A percentile compares a stretch with the other conserved stretches of the same genome.
Conservation (phyloP, 1,139 yeast species). For the Debaryomyces udenii region DNA sequence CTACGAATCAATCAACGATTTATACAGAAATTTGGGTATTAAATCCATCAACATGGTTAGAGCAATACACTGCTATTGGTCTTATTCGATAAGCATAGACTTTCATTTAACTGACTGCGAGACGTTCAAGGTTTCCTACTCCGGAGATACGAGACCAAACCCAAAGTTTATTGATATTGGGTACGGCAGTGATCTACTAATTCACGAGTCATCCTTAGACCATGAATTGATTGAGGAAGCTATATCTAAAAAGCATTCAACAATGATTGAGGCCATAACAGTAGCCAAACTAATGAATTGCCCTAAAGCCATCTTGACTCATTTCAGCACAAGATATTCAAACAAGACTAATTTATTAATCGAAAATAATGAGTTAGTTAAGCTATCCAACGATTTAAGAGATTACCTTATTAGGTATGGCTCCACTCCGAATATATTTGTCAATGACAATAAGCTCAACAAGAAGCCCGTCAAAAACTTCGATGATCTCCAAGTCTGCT, state of each 20-base stretch:
- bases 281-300: conserved; percentile 76
- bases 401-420: conserved; percentile 29
- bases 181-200: conserved; percentile 66
- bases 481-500: conserved; percentile 39
- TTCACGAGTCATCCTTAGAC: conserved; percentile 93
- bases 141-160: conserved; percentile 95
- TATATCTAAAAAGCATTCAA: conserved; percentile 79
- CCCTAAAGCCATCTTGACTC: conserved; percentile 74
- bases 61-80: conserved; percentile 84
- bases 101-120: conserved; percentile 38
- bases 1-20: conserved; percentile 18
- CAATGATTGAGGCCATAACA: conserved; percentile 81
- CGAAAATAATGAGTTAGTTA: conserved; percentile 25
- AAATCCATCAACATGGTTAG: conserved; percentile 57
- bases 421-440: conserved; percentile 31
- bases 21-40: conserved; percentile 33
- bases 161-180: conserved; percentile 64
- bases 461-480: conserved; percentile 19
- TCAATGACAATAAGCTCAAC: conserved; percentile 15
- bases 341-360: conserved; percentile 53
- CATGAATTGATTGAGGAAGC: conserved; percentile 84
- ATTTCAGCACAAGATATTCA: conserved; percentile 90
- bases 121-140: conserved; percentile 74
- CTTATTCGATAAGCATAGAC: conserved; percentile 71
- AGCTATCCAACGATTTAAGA: conserved; percentile 26